Evolutionary conservation across 2,329 filamentous ascomycete genomes (phyloP), one percentile per base, ranked within the genome.

Genomic region (Colletotrichum sp.): DNA sequence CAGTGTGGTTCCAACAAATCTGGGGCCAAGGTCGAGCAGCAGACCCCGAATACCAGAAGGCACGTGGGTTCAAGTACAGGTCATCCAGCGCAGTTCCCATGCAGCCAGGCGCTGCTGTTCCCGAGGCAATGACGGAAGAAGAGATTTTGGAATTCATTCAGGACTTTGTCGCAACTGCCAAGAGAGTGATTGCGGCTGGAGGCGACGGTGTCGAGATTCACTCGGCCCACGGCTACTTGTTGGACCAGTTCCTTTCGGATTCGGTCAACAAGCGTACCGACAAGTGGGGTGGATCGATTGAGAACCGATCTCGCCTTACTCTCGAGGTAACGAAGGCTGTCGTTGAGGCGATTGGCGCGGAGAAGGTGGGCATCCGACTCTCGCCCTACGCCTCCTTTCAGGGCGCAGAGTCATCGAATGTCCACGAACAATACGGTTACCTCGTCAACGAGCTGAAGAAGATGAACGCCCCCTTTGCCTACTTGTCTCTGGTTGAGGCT

Each of bases 191-290:
- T 3, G 85, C 86, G 62, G 89, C 88, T 8, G 93, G 93, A 0
- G 90, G 90, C 54, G 92, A 94, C 78, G 89, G 88, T 8, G 89
- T 94, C 69, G 93, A 94, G 75, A 80, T 84, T 27, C 83, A 86
- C 71, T 82, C 76, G 0, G 87, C 87, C 4, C 89, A 90, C 62
- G 88, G 89, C 1, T 92, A 91, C 76, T 80, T 93, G 3, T 81
- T 91, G 8, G 88, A 90, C 66, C 89, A 91, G 58, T 93, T 92
- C 80, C 83, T 89, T 3, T 88, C 83, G 0, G 78, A 80, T 58
- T 74, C 74, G 0, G 70, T 80, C 8, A 82, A 81, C 54, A 80
- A 82, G 65, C 82, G 88, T 29, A 89, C 86, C 2, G 88, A 90
- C 78, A 76, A 82, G 65, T 90, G 88, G 74, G 88, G 88, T 21